phyloP scores from a whole-genome alignment of 2,329 filamentous ascomycete genomes.

The Purpureocillium lavendulum region DNA sequence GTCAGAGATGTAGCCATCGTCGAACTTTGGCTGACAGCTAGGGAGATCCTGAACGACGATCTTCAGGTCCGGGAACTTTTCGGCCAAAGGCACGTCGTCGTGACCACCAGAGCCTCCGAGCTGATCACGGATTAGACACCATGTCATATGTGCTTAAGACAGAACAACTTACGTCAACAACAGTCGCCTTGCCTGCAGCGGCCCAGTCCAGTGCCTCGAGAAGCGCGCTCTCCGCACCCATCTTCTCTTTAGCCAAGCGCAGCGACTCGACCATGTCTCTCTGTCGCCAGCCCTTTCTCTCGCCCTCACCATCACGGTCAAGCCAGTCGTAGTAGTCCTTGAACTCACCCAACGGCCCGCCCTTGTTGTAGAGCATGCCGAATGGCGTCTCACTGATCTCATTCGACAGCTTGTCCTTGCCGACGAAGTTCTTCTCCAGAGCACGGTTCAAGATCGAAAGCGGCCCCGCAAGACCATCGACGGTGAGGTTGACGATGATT shows the following conservation, averaged over 20 bases:
- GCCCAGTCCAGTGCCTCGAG: conserved; percentile 10
- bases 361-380: conserved; percentile 14
- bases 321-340: conserved; percentile 9
- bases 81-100: conserved; percentile 19
- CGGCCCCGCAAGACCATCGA: conserved; percentile 20
- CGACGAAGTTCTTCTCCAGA: conserved; percentile 19
- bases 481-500: conserved; percentile 23
- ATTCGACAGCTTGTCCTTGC: conserved; percentile 18
- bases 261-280: conserved; percentile 8
- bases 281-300: conserved; percentile 8
- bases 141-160: background rate
- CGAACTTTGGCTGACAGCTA: conserved; percentile 22
- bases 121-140: conserved; percentile 8
- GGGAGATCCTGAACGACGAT: conserved; percentile 35
- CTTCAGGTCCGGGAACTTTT: conserved; percentile 19
- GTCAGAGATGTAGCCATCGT: conserved; percentile 17
- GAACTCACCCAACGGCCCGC: conserved; percentile 3
- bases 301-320: conserved; percentile 7
- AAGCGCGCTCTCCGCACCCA: conserved; percentile 2
- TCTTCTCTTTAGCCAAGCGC: conserved; percentile 6
- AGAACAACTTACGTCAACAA: conserved; percentile 7
- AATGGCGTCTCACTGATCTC: conserved; percentile 24
- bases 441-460: conserved; percentile 17
- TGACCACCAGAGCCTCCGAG: conserved; percentile 32
- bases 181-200: conserved; percentile 3